phyloP scores from a whole-genome alignment of 805 yeast species.

The Kregervanrija fluxuum region DNA sequence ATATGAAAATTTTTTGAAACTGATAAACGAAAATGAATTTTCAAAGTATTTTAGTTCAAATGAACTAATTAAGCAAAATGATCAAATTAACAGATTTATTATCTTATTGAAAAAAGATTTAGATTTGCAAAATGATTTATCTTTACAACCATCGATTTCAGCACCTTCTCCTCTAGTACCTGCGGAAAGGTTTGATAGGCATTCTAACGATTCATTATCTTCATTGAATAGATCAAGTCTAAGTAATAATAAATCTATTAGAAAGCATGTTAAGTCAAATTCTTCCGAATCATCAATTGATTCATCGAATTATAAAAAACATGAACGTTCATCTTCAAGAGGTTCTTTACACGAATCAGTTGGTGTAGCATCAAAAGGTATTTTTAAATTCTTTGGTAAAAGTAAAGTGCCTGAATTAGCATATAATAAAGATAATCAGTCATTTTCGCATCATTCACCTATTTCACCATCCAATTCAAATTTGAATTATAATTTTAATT shows the following conservation, averaged over 20 bases:
- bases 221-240: neutral
- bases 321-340: slow-evolving; percentile 21
- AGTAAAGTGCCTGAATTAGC: slow-evolving; percentile 11
- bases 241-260: slow-evolving; percentile 22
- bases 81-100: slow-evolving; percentile 34
- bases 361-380: slow-evolving; percentile 23
- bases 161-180: slow-evolving; percentile 31
- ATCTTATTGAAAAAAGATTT: slow-evolving; percentile 42
- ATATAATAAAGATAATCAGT: slow-evolving; percentile 3
- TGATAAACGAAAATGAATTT: slow-evolving; percentile 55
- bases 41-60: slow-evolving; percentile 30
- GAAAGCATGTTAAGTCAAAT: slow-evolving; percentile 57
- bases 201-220: no score
- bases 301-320: slow-evolving; percentile 9
- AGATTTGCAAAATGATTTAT: neutral
- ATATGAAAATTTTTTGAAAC: slow-evolving; percentile 57
- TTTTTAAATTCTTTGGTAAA: slow-evolving; percentile 26
- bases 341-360: slow-evolving; percentile 22
- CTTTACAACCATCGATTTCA: no score
- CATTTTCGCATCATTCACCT: slow-evolving; percentile 11
- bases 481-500: no score
- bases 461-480: slow-evolving; percentile 17
- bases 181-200: slow-evolving; percentile 30
- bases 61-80: slow-evolving; percentile 40
- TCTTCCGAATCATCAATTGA: slow-evolving; percentile 47